Base-by-base conservation (phyloP, 2,329 filamentous ascomycete species). In the Xylaria sp. region DNA sequence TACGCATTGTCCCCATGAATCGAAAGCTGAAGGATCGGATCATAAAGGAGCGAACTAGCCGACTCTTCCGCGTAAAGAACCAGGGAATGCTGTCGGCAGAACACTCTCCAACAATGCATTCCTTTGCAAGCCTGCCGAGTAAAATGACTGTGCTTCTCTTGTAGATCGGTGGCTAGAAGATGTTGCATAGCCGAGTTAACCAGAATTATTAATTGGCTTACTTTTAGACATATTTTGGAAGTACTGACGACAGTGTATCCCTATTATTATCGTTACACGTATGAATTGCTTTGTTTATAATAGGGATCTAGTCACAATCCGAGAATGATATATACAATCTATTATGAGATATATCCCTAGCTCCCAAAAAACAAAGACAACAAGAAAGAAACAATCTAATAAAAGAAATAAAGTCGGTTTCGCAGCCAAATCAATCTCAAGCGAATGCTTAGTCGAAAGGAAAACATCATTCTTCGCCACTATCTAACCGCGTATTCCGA, bases 171-270 rank as follows among this genome's bases (percentile, higher is more conserved):
- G 57, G 38, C 20, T 36, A 48, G 46, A 26, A 42, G 15, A 56
- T 26, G 15, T 53, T 38, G 62, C 36, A 48, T 63, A 66, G 28
- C 66, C 66, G 58, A 46, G 58, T 54, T n/a, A 61, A 40, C 33
- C 58, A 46, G 36, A 36, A 2, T 26, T 51, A 40, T 54, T 17
- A 13, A 44, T 23, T 15, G 15, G 53, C 44, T 13, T 51, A 13
- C n/a, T 31, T 58, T 58, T 9, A 7, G 40, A 58, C 26, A 6
- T 28, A 48, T 36, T 20, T 46, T 7, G 9, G 23, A 42, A 23
- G 15, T 33, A 9, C 46, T 42, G 17, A 11, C 7, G 10, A 42
- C 2, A 40, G 4, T 28, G 23, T 42, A 58, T 42, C 6, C 11
- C 3, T 9, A 58, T 42, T n/a, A n/a, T 58, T 42, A 7, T 36